Percentiles rank a stretch among this genome's conserved stretches.
Evolutionary conservation across 1,284 basidiomycete species (phyloP).

Genomic region (Cutaneotrichosporon curvatum): DNA sequence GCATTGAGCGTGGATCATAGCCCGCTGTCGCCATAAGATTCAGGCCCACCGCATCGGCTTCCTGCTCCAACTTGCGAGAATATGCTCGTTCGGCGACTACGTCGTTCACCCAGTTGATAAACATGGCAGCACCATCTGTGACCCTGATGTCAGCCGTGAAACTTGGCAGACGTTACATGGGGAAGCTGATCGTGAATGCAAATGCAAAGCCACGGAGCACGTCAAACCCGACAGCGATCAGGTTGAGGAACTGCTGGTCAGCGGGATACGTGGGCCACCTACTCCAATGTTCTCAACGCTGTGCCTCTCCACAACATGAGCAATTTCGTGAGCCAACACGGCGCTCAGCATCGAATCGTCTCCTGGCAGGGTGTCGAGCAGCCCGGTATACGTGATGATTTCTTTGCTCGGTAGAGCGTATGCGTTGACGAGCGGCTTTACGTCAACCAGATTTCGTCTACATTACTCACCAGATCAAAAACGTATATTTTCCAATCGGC

Average conservation of each 20-base stretch:
- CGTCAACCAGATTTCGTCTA: background rate
- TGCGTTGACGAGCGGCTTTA: slow-evolving; percentile 48
- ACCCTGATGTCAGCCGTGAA: slow-evolving; percentile 37
- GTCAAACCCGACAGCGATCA: slow-evolving; percentile 51
- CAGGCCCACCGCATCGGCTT: slow-evolving; percentile 51
- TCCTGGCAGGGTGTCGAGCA: slow-evolving; percentile 44
- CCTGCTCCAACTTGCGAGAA: slow-evolving; percentile 51
- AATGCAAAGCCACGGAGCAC: slow-evolving; percentile 50
- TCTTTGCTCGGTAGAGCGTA: slow-evolving; percentile 51
- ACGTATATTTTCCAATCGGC: slow-evolving; percentile 51
- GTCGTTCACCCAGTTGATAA: slow-evolving; percentile 51
- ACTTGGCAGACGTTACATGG: too few relatives aligned
- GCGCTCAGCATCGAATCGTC: slow-evolving; percentile 50
- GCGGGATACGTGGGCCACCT: slow-evolving; percentile 10
- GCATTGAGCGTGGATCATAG: slow-evolving; percentile 49
- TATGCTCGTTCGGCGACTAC: slow-evolving; percentile 50
- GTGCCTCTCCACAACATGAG: slow-evolving; percentile 50
- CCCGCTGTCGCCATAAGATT: slow-evolving; percentile 49
- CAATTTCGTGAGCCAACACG: slow-evolving; percentile 50
- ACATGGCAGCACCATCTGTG: slow-evolving; percentile 48
- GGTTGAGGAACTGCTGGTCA: slow-evolving; percentile 46
- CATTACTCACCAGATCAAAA: slow-evolving; percentile 44
- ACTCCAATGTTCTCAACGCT: slow-evolving; percentile 51
- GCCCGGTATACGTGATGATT: slow-evolving; percentile 51
- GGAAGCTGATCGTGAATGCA: slow-evolving; percentile 51